Evolutionary conservation across 176 grass and related monocot species (phyloP).

Genomic region (Musa acuminata): DNA sequence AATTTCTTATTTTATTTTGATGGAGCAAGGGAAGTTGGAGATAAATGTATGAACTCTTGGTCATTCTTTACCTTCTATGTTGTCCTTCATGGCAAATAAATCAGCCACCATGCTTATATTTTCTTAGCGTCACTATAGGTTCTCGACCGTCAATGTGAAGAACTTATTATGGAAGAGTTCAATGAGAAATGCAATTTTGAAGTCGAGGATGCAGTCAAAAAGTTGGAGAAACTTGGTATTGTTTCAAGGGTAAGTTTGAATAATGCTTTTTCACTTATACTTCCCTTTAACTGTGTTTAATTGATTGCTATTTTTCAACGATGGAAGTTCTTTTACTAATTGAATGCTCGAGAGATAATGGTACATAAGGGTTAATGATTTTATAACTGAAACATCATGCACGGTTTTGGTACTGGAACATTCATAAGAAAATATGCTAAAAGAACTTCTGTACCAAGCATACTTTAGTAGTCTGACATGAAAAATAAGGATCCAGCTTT

Average conservation of each 20-base stretch:
- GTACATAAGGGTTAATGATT: not conserved
- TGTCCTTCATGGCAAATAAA: not conserved
- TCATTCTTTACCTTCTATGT: not conserved
- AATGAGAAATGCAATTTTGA: conserved; percentile 81
- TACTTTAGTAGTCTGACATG: not conserved
- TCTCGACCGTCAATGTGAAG: conserved; percentile 76
- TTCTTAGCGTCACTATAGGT: conserved; percentile 32
- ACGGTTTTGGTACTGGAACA: not conserved
- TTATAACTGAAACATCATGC: not conserved
- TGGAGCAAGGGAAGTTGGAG: conserved; percentile 78
- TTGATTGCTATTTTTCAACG: not conserved
- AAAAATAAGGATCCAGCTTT: not conserved
- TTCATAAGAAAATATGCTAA: not conserved
- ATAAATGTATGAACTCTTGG: conserved; percentile 33
- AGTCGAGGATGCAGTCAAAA: conserved; percentile 74
- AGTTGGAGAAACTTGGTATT: conserved; percentile 85
- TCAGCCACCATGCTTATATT: not conserved
- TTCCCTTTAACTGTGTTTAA: not conserved
- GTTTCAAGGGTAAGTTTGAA: conserved; percentile 76
- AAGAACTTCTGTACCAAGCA: not conserved
- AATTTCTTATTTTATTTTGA: conserved; percentile 96
- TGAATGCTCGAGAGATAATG: not conserved
- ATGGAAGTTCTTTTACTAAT: not conserved
- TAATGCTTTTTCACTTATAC: conserved; percentile 8
- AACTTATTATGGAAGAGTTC: conserved; percentile 85